A percentile compares a stretch with the other conserved stretches of the same genome.
Evolutionary conservation across 2,329 filamentous ascomycete species (phyloP).

Genomic region (Talaromyces atroroseus): DNA sequence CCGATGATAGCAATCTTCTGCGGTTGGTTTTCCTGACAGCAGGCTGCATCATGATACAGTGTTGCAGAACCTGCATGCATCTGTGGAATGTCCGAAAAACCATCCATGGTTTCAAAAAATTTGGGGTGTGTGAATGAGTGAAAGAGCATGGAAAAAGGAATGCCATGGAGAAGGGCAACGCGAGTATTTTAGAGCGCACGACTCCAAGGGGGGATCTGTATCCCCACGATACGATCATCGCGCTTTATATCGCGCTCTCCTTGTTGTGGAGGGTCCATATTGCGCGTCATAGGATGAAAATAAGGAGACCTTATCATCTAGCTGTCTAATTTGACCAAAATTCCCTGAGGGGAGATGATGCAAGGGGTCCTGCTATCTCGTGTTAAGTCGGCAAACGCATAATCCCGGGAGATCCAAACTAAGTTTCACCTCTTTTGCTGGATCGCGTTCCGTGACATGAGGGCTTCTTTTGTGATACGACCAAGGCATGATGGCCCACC

Average conservation of each 20-base stretch:
- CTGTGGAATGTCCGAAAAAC: conserved; percentile 1
- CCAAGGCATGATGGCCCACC: background rate
- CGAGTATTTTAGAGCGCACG: background rate
- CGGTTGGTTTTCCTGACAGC: background rate
- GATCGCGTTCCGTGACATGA: background rate
- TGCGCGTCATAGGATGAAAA: background rate
- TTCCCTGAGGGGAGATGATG: background rate
- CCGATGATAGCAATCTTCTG: conserved; percentile 14
- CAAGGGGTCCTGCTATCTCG: conserved; percentile 2
- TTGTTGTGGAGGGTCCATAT: background rate
- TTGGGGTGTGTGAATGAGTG: background rate
- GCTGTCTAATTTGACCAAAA: background rate
- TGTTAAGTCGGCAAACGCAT: conserved; percentile 1
- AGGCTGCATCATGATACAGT: conserved; percentile 16
- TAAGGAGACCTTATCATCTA: background rate
- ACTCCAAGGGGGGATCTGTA: background rate
- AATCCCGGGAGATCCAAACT: background rate
- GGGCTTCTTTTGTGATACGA: background rate
- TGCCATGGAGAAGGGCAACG: background rate
- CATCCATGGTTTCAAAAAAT: conserved; percentile 2
- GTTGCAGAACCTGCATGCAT: background rate
- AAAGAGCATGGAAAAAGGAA: background rate
- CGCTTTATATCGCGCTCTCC: conserved; percentile 1
- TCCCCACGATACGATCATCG: background rate
- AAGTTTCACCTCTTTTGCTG: background rate